Conservation (phyloP, 257 asterid genomes). For the Gentiana macrophylla region DNA sequence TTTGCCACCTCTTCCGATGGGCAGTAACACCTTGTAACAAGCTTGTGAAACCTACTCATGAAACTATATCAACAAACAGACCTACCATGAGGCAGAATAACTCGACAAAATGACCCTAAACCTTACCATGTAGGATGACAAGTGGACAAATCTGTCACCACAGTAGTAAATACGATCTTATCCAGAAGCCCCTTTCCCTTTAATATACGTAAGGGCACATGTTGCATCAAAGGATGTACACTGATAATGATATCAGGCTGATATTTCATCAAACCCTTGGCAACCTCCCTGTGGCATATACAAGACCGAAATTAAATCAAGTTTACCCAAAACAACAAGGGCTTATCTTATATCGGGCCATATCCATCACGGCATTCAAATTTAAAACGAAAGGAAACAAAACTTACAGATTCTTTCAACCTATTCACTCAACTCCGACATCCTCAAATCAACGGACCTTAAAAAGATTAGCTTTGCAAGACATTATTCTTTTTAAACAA, state of each 20-base stretch:
- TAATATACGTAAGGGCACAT: slow-evolving; percentile 91
- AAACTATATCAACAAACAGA: slow-evolving; percentile 15
- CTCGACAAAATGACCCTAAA: slow-evolving; percentile 10
- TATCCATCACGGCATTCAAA: background rate
- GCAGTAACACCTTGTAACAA: slow-evolving; percentile 88
- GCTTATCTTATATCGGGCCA: no score
- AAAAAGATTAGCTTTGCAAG: no score
- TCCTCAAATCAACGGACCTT: no score
- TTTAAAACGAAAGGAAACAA: background rate
- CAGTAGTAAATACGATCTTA: slow-evolving; percentile 93
- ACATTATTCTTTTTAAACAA: no score
- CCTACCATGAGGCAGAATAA: background rate
- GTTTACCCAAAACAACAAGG: background rate
- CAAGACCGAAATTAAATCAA: slow-evolving; percentile 8
- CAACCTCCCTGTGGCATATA: slow-evolving; percentile 66
- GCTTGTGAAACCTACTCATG: slow-evolving; percentile 92
- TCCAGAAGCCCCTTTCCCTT: slow-evolving; percentile 83
- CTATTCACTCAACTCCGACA: no score
- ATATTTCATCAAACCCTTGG: slow-evolving; percentile 91
- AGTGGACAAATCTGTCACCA: slow-evolving; percentile 82
- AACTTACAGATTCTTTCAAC: background rate
- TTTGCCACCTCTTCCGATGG: slow-evolving; percentile 96
- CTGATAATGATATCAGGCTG: slow-evolving; percentile 94
- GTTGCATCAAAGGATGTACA: slow-evolving; percentile 98
- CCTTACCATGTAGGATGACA: slow-evolving; percentile 97